A percentile compares a stretch with the other conserved stretches of the same genome.
Evolutionary conservation across 2,329 filamentous ascomycete genomes (phyloP).

Genomic region (Esteya vermicola): DNA sequence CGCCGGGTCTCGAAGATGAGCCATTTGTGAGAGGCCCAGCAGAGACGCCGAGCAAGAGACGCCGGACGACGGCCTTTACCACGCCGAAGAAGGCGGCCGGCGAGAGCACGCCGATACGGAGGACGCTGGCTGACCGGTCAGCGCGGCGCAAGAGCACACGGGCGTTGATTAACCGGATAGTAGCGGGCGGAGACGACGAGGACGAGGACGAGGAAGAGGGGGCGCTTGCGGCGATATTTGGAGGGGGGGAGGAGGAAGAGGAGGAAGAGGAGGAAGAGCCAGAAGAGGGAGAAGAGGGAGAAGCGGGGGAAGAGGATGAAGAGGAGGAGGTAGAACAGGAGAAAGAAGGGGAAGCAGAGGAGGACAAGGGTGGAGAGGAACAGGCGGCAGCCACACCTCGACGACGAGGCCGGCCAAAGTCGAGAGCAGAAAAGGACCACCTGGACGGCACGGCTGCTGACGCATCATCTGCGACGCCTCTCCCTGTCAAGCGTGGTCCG

Average conservation of each 20-base stretch:
- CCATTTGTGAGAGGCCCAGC: neutral
- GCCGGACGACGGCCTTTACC: constrained; percentile 8
- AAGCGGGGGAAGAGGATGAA: constrained; percentile 33
- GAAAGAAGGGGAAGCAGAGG: constrained; percentile 20
- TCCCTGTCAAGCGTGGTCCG: constrained; percentile 16
- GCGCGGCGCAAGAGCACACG: constrained; percentile 75
- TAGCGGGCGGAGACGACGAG: constrained; percentile 51
- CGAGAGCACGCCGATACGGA: constrained; percentile 42
- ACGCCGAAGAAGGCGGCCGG: constrained; percentile 19
- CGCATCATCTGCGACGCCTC: constrained; percentile 14
- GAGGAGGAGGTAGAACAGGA: constrained; percentile 43
- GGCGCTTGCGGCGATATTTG: constrained; percentile 53
- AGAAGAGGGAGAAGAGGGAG: constrained; percentile 21
- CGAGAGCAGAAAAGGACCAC: too few species aligned
- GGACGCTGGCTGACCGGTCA: constrained; percentile 66
- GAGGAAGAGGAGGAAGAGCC: constrained; percentile 15
- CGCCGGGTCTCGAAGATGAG: neutral
- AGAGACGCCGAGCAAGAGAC: constrained; percentile 15
- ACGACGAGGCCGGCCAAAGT: constrained; percentile 20
- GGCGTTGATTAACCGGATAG: constrained; percentile 57
- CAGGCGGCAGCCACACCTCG: constrained; percentile 21
- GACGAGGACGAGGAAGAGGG: constrained; percentile 57
- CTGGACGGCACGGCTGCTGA: neutral
- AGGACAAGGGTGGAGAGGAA: constrained; percentile 1
- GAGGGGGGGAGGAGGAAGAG: constrained; percentile 34